Conservation (phyloP, 768 basidiomycete species). For the Podaxis rugospora region DNA sequence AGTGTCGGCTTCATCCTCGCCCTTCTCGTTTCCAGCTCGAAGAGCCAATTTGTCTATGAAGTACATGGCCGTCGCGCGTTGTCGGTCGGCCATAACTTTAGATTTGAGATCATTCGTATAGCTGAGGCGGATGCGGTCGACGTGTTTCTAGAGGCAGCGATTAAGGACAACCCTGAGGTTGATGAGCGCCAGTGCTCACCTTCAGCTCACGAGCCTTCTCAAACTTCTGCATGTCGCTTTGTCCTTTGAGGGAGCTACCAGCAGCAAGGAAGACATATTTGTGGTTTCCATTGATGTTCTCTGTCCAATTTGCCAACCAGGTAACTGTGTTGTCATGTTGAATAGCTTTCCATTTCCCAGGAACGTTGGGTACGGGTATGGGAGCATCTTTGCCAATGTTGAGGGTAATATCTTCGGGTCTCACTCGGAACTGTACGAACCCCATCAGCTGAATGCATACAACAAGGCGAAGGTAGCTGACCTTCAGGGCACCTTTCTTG, state of each 20-base stretch:
- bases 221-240: slow-evolving; percentile 96
- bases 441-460: slow-evolving; percentile 4
- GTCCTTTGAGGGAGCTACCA: slow-evolving; percentile 96
- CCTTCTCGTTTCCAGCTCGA: slow-evolving; percentile 99
- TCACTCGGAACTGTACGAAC: slow-evolving; percentile 65
- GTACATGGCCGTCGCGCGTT: slow-evolving; percentile 99
- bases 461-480: slow-evolving; percentile 25
- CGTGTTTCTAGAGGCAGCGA: slow-evolving; percentile 58
- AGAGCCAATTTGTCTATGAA: slow-evolving; percentile 97
- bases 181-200: slow-evolving; percentile 35
- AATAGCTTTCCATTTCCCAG: slow-evolving; percentile 87
- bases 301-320: slow-evolving; percentile 99
- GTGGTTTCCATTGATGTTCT: slow-evolving; percentile 92
- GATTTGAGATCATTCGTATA: slow-evolving; percentile 81
- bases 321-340: slow-evolving; percentile 95
- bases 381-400: slow-evolving; percentile 82
- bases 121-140: slow-evolving; percentile 86
- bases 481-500: slow-evolving; percentile 94
- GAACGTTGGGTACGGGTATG: slow-evolving; percentile 83
- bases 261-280: slow-evolving; percentile 99
- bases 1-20: slow-evolving; percentile 98
- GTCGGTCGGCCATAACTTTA: slow-evolving; percentile 92
- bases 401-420: slow-evolving; percentile 92
- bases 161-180: not conserved
- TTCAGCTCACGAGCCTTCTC: slow-evolving; percentile 97